phyloP scores from a whole-genome alignment of 2,329 filamentous ascomycete genomes.

The Paraphoma chrysanthemicola region DNA sequence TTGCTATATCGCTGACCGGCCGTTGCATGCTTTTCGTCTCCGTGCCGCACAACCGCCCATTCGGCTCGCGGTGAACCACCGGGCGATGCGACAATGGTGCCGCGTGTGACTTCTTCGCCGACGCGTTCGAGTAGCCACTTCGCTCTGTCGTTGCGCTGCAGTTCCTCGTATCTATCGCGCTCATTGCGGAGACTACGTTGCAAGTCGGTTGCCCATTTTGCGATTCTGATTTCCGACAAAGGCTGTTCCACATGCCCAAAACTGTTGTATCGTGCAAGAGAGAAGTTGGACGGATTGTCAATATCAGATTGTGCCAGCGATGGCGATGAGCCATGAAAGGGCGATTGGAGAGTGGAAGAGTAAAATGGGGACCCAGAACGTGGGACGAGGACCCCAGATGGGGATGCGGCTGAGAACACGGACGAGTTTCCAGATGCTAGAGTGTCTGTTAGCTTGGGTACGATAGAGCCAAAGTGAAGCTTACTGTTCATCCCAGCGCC shows the following conservation, averaged over 20 bases:
- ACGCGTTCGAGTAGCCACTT: conserved; percentile 75
- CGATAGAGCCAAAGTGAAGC: not conserved
- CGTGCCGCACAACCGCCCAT: conserved; percentile 42
- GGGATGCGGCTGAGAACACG: conserved; percentile 42
- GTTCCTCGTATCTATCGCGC: conserved; percentile 69
- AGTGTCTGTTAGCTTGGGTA: conserved; percentile 18
- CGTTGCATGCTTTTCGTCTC: conserved; percentile 35
- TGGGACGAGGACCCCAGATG: conserved; percentile 49
- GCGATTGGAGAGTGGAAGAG: conserved; percentile 43
- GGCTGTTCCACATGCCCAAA: conserved; percentile 65
- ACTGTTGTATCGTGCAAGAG: conserved; percentile 56
- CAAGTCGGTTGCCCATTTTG: conserved; percentile 82
- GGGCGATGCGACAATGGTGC: conserved; percentile 35
- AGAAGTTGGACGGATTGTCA: conserved; percentile 44
- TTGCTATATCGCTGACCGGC: conserved; percentile 28
- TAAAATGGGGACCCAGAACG: conserved; percentile 44
- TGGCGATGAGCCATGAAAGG: conserved; percentile 42
- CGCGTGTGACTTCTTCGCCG: conserved; percentile 64
- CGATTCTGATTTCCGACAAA: conserved; percentile 72
- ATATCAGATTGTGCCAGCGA: conserved; percentile 39
- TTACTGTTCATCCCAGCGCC: conserved; percentile 34
- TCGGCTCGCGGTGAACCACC: conserved; percentile 37
- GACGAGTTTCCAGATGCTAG: conserved; percentile 44
- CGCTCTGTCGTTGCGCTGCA: conserved; percentile 67
- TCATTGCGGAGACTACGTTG: conserved; percentile 79